A percentile compares a stretch with the other conserved stretches of the same genome.
These are phyloP conservation scores for Atkinsonella hypoxylon DNA, from an alignment of 2,329 filamentous ascomycete species.

Conservation along the genomic window DNA sequence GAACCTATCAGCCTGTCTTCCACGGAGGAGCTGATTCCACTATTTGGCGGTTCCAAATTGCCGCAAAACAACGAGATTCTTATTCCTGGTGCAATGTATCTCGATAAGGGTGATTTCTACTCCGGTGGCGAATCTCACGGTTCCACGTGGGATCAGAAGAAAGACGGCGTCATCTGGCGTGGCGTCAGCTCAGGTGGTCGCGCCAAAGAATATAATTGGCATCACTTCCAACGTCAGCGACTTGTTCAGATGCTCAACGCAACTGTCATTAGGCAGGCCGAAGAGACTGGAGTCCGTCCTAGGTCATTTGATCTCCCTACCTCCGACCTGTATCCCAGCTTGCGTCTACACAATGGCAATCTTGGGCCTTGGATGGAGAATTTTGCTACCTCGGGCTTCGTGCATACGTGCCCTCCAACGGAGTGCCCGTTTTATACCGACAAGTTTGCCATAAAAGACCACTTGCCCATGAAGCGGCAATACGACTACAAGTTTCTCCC, in stretches of 20 bases:
- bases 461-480: slow-evolving; percentile 33
- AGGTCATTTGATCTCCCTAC: slow-evolving; percentile 38
- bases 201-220: slow-evolving; percentile 45
- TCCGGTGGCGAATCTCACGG: slow-evolving; percentile 43
- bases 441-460: slow-evolving; percentile 20
- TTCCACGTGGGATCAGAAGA: slow-evolving; percentile 45
- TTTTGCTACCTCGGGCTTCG: slow-evolving; percentile 33
- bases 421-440: slow-evolving; percentile 28
- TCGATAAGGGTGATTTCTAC: slow-evolving; percentile 45
- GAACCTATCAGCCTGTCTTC: slow-evolving; percentile 38
- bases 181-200: slow-evolving; percentile 52
- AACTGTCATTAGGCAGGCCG: slow-evolving; percentile 38
- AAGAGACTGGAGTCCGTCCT: slow-evolving; percentile 27
- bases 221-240: slow-evolving; percentile 58
- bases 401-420: slow-evolving; percentile 24
- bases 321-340: slow-evolving; percentile 29
- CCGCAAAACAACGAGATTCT: slow-evolving; percentile 52
- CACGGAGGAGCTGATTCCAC: slow-evolving; percentile 42
- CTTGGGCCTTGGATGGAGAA: slow-evolving; percentile 30
- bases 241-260: slow-evolving; percentile 58
- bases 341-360: slow-evolving; percentile 17
- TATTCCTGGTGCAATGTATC: slow-evolving; percentile 54
- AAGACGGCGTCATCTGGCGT: slow-evolving; percentile 47
- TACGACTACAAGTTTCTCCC: slow-evolving; percentile 53
- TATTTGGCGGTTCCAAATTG: slow-evolving; percentile 52